phyloP scores from a whole-genome alignment of 805 yeast genomes.

The Wickerhamomyces alni region DNA sequence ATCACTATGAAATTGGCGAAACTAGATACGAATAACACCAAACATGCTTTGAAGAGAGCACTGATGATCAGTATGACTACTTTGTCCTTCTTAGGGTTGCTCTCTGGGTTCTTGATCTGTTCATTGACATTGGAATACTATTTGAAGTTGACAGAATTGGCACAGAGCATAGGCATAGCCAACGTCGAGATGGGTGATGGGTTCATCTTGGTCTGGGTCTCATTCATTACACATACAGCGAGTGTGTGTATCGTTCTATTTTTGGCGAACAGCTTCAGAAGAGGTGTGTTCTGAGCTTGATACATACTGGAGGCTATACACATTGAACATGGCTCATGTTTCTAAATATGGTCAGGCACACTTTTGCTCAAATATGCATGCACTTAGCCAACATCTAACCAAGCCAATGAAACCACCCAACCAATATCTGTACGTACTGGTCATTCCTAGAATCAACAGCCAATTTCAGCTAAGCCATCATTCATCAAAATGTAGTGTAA shows the following conservation, averaged over 20 bases:
- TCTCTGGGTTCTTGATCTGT: slow-evolving; percentile 14
- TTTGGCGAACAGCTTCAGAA: slow-evolving; percentile 18
- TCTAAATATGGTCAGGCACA: too few species aligned
- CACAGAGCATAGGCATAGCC: slow-evolving; percentile 20
- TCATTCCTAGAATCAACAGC: too few species aligned
- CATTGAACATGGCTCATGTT: too few species aligned
- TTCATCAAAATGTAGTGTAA: too few species aligned
- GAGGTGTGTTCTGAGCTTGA: slow-evolving; percentile 3
- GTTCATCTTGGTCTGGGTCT: slow-evolving; percentile 14
- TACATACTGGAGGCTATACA: too few species aligned
- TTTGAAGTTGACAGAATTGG: slow-evolving; percentile 13
- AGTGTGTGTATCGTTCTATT: slow-evolving; percentile 7
- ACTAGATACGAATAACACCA: background rate
- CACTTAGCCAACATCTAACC: too few species aligned
- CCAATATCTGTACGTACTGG: too few species aligned
- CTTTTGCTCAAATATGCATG: too few species aligned
- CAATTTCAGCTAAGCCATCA: too few species aligned
- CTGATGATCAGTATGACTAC: slow-evolving; percentile 7
- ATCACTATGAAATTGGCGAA: background rate
- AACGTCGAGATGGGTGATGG: slow-evolving; percentile 16
- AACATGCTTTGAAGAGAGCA: slow-evolving; percentile 4
- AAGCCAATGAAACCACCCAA: too few species aligned
- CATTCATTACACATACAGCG: slow-evolving; percentile 9
- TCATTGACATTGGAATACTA: slow-evolving; percentile 22
- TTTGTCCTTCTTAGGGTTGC: slow-evolving; percentile 10